phyloP scores from a whole-genome alignment of 805 yeast species.

The Ogataea trehaloabstinens region DNA sequence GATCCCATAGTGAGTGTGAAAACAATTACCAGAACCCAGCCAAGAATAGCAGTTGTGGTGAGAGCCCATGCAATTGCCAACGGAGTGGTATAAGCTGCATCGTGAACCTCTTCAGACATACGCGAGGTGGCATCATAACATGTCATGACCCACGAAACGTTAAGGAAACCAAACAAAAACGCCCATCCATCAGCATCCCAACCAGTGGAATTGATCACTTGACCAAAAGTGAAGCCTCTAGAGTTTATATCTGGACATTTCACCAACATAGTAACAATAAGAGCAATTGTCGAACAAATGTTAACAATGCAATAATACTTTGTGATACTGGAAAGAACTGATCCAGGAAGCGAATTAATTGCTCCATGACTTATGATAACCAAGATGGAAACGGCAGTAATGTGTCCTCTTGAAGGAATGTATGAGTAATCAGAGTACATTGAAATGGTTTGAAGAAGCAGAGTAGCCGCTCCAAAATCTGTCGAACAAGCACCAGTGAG shows the following conservation, averaged over 20 bases:
- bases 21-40: constrained; percentile 49
- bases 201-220: constrained; percentile 45
- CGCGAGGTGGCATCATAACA: constrained; percentile 55
- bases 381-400: constrained; percentile 51
- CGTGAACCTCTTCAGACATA: constrained; percentile 53
- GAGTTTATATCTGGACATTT: constrained; percentile 47
- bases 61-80: constrained; percentile 57
- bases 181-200: constrained; percentile 57
- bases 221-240: constrained; percentile 46
- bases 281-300: constrained; percentile 47
- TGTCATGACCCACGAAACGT: constrained; percentile 59
- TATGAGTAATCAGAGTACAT: constrained; percentile 38
- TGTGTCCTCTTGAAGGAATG: constrained; percentile 41
- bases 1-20: constrained; percentile 45
- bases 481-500: constrained; percentile 52
- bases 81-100: constrained; percentile 56
- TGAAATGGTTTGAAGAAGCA: constrained; percentile 44
- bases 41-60: constrained; percentile 46
- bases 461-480: constrained; percentile 50
- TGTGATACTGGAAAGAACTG: constrained; percentile 47
- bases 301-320: constrained; percentile 50
- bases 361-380: constrained; percentile 47
- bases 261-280: constrained; percentile 53
- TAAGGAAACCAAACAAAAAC: constrained; percentile 54
- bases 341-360: constrained; percentile 51